Base-by-base conservation (phyloP, 768 basidiomycete genomes). In the Mycena filopes region DNA sequence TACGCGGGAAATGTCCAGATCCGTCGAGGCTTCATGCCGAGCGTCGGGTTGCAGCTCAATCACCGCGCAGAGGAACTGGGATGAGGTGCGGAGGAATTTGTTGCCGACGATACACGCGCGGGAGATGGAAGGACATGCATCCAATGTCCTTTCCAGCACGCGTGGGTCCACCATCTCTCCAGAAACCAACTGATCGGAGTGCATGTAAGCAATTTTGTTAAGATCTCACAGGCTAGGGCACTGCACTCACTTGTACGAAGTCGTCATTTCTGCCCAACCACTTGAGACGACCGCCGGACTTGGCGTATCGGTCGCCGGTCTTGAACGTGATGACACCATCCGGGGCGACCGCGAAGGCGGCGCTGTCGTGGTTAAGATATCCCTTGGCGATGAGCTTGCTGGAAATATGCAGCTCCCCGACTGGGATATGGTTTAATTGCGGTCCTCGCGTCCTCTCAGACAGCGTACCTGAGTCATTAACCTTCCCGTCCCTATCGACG, bases 211-310 rank as follows among this genome's bases (percentile, higher is more conserved):
- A 4, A 21, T 31, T 16, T 48, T 28, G 4, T 4, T 29, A 21
- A n/a, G n/a, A n/a, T n/a, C 16, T 1, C 36, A 36, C 15, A n/a
- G n/a, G n/a, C 36, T 15, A 11, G 11, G 21, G 29, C 40, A 51
- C 16, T 15, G 38, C 18, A 59, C 72, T 21, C 16, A 76, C 78
- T 55, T 75, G 72, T 31, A 79, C 75, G 38, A 73, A 79, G 53
- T 79, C 78, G 29, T 77, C 76, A 49, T 75, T 78, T 13, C 78
- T 74, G 20, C 78, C 78, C 23, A 72, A 73, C 78, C 78, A 79
- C 28, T 72, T 67, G 10, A 77, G 36, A 10, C 73, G 70, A 26
- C 69, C 68, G 1, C 20, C 67, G 26, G 70, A 67, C 28, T 68
- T 67, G 4, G 63, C 65, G 54, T 79, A 79, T 26, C 75, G 72